Percentiles rank a stretch among this genome's conserved stretches.
Conservation (phyloP, 148 eudicot genomes). For the Persicaria tinctoria region DNA sequence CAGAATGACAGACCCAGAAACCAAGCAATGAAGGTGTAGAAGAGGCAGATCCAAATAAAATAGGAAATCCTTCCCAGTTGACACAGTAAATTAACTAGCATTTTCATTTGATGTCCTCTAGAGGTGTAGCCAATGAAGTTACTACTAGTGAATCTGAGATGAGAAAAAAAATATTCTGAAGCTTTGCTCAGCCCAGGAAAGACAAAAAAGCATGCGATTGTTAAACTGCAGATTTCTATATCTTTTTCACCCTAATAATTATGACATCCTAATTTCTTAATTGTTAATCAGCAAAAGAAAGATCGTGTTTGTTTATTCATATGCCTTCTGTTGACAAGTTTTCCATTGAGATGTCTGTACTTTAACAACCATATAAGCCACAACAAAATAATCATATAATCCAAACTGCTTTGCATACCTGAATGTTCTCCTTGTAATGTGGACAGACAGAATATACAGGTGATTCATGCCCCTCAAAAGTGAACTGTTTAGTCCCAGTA, state of each 20-base stretch:
- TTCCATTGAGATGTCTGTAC: neutral
- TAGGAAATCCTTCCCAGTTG: neutral
- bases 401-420: slow-evolving; percentile 19
- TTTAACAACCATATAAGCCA: neutral
- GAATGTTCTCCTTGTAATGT: slow-evolving; percentile 32
- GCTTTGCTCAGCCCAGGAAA: neutral
- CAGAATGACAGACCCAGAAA: neutral
- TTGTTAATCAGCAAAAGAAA: neutral
- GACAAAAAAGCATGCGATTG: neutral
- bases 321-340: neutral
- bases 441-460: slow-evolving; percentile 46
- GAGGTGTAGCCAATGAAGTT: neutral
- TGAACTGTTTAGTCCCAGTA: slow-evolving; percentile 27
- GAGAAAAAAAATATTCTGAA: neutral
- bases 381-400: neutral
- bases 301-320: neutral
- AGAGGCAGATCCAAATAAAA: neutral
- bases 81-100: neutral
- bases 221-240: neutral
- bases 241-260: neutral
- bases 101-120: neutral
- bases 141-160: neutral
- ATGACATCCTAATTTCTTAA: neutral
- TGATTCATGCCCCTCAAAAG: slow-evolving; percentile 47
- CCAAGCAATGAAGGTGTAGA: neutral